Evolutionary conservation across 352 stramenopile genomes (phyloP).

Genomic region (Pythium insidiosum): DNA sequence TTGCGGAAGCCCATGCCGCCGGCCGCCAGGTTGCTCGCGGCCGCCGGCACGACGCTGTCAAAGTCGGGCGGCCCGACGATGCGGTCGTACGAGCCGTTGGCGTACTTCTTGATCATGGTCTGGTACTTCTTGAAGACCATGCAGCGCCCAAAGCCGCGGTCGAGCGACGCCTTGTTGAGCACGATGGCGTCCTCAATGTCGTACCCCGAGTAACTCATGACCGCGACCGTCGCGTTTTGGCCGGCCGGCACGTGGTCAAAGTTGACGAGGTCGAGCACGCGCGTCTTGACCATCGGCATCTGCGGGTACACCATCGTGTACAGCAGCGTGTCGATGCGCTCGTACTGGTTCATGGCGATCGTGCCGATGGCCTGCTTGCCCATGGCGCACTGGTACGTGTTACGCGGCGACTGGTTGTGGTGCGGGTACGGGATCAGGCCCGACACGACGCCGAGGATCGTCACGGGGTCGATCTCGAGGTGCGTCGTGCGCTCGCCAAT

Average conservation of each 20-base stretch:
- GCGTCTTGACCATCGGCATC: slow-evolving; percentile 99
- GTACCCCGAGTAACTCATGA: slow-evolving; percentile 99
- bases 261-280: slow-evolving; percentile 97
- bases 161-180: slow-evolving; percentile 96
- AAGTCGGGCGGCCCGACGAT: slow-evolving; percentile 91
- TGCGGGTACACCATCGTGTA: slow-evolving; percentile 99
- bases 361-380: slow-evolving; percentile 99
- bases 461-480: slow-evolving; percentile 99
- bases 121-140: slow-evolving; percentile 99
- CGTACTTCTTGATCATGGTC: slow-evolving; percentile 96
- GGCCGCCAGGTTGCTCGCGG: slow-evolving; percentile 9
- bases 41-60: slow-evolving; percentile 48
- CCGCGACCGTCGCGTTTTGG: slow-evolving; percentile 98
- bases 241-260: slow-evolving; percentile 98
- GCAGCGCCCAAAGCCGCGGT: slow-evolving; percentile 97
- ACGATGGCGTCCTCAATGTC: slow-evolving; percentile 99
- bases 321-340: slow-evolving; percentile 97
- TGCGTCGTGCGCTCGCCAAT: slow-evolving; percentile 93
- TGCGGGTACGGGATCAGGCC: slow-evolving; percentile 99
- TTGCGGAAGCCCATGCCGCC: slow-evolving; percentile 71
- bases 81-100: slow-evolving; percentile 94
- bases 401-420: slow-evolving; percentile 98
- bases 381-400: slow-evolving; percentile 99
- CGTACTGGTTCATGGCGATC: slow-evolving; percentile 98
- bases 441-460: slow-evolving; percentile 97